Evolutionary conservation across 2,329 filamentous ascomycete genomes (phyloP).

Genomic region (Periglandula ipomoeae): DNA sequence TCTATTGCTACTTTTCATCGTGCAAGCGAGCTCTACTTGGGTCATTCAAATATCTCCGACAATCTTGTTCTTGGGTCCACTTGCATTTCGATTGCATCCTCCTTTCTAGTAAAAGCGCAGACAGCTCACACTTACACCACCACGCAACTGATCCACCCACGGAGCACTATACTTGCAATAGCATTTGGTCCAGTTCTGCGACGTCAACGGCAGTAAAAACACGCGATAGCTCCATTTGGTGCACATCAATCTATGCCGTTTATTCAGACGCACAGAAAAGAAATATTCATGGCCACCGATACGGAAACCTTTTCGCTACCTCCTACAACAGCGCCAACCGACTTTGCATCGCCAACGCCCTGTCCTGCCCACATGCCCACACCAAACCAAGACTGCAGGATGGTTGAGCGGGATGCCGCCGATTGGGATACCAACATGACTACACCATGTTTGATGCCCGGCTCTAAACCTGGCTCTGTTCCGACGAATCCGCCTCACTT

Average conservation of each 20-base stretch:
- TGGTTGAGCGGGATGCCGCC: slow-evolving; percentile 9
- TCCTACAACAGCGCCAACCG: slow-evolving; percentile 23
- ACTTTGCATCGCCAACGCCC: slow-evolving; percentile 18
- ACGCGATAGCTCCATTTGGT: too few species aligned
- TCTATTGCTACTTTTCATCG: not conserved
- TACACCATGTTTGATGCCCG: slow-evolving; percentile 8
- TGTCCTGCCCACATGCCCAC: slow-evolving; percentile 14
- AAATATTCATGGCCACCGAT: slow-evolving; percentile 20
- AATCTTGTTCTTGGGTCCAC: too few species aligned
- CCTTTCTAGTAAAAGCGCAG: too few species aligned
- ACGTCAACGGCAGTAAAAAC: too few species aligned
- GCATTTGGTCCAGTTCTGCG: too few species aligned
- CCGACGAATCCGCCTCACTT: not conserved
- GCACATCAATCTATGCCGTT: too few species aligned
- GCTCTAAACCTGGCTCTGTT: not conserved
- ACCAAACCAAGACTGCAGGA: slow-evolving; percentile 8
- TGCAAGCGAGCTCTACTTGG: not conserved
- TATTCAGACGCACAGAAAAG: not conserved
- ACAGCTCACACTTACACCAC: too few species aligned
- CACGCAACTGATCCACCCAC: too few species aligned
- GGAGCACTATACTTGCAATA: too few species aligned
- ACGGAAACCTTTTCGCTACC: slow-evolving; percentile 23
- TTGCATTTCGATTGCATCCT: too few species aligned
- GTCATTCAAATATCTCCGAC: not conserved
- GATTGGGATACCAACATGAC: slow-evolving; percentile 23